A percentile compares a stretch with the other conserved stretches of the same genome.
Conservation (phyloP, 345 rosid species). For the Lepidium sativum region DNA sequence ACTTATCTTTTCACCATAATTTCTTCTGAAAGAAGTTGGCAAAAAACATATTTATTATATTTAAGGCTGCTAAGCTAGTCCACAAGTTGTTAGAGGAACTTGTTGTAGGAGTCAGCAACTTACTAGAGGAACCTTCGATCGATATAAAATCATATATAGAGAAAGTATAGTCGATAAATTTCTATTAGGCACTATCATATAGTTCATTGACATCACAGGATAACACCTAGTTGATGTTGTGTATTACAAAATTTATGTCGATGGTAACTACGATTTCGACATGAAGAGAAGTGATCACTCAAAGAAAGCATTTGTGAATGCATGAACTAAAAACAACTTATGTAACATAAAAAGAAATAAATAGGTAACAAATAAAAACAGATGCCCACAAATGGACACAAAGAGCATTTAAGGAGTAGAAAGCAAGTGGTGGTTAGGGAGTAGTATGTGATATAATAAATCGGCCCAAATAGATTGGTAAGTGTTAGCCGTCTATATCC, state of each 20-base stretch:
- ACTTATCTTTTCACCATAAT: too few relatives aligned
- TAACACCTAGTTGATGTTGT: too few relatives aligned
- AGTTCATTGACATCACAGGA: too few relatives aligned
- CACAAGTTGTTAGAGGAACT: too few relatives aligned
- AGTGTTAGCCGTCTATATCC: conserved; percentile 16
- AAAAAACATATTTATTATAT: too few relatives aligned
- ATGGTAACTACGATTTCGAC: not conserved
- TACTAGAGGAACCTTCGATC: too few relatives aligned
- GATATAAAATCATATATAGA: too few relatives aligned
- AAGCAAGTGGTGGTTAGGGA: conserved; percentile 22
- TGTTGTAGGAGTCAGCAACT: too few relatives aligned
- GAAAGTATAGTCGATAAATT: too few relatives aligned
- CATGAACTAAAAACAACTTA: not conserved
- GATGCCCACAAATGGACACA: conserved; percentile 18
- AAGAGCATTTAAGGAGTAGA: conserved; percentile 22
- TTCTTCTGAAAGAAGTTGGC: too few relatives aligned
- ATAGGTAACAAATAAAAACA: conserved; percentile 7
- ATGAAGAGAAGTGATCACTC: not conserved
- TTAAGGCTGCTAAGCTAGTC: too few relatives aligned
- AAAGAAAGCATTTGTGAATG: not conserved
- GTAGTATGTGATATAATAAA: conserved; percentile 20
- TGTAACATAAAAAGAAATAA: not conserved
- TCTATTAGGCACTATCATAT: too few relatives aligned
- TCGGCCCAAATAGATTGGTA: conserved; percentile 22
- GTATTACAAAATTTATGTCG: not conserved